Evolutionary conservation across 2,329 filamentous ascomycete genomes (phyloP).

Genomic region (Orbilia brochopaga): DNA sequence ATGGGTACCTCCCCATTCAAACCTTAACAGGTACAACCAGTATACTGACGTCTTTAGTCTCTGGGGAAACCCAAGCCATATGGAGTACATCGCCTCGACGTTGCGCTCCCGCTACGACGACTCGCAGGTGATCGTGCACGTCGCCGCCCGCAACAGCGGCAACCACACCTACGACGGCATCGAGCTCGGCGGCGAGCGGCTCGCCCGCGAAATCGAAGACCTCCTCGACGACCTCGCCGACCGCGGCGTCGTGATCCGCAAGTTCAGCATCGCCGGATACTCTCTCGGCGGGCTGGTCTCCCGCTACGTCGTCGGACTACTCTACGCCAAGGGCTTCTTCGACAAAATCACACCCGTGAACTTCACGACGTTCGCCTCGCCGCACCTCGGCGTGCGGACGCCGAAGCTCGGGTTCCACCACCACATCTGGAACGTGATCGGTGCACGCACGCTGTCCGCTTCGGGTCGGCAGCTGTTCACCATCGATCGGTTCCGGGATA

Average conservation of each 20-base stretch:
- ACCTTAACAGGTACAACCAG: too few species aligned
- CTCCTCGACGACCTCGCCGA: constrained; percentile 65
- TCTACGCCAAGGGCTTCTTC: constrained; percentile 80
- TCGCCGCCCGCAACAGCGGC: constrained; percentile 74
- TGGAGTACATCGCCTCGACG: constrained; percentile 70
- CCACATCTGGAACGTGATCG: constrained; percentile 80
- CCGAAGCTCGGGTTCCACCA: constrained; percentile 71
- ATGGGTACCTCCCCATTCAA: constrained; percentile 65
- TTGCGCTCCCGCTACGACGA: constrained; percentile 68
- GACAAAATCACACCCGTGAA: constrained; percentile 84
- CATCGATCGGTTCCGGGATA: constrained; percentile 83
- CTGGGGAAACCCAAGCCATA: constrained; percentile 79
- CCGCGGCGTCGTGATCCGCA: constrained; percentile 74
- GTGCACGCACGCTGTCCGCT: constrained; percentile 77
- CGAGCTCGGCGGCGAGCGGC: constrained; percentile 70
- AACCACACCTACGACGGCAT: constrained; percentile 75
- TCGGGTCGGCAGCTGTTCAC: constrained; percentile 87
- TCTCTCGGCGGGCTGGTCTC: constrained; percentile 80
- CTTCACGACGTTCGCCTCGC: constrained; percentile 90
- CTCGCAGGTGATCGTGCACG: constrained; percentile 72
- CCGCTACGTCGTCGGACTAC: constrained; percentile 82
- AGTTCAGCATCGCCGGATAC: constrained; percentile 87
- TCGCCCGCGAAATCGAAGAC: constrained; percentile 71
- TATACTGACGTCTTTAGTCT: too few species aligned
- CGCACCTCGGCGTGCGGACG: constrained; percentile 76